Base-by-base conservation (phyloP, 1,139 yeast genomes). In the Kodamaea sp. region DNA sequence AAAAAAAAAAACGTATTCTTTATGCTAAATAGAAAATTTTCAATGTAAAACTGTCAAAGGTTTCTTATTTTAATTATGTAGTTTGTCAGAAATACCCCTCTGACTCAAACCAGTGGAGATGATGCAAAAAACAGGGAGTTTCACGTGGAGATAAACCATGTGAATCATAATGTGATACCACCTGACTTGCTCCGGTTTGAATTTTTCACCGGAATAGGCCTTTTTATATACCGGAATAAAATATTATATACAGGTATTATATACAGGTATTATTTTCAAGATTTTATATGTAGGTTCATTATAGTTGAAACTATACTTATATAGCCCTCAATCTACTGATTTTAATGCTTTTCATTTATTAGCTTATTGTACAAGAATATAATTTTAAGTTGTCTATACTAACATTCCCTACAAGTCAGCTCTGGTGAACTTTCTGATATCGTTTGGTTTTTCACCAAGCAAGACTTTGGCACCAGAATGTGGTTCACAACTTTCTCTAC, bases 401-500 rank as follows among this genome's bases (percentile, higher is more conserved):
- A 10, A 12, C 12, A n/a, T 12, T 11, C 9, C 27, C 50, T 57
- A 71, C 52, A 71, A 60, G 50, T 75, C 80, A 35, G 65, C 54
- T 60, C 79, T 68, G 34, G 86, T 81, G 49, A 78, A 66, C 52
- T 78, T 76, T 46, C 83, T 75, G 39, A 86, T 78, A 57, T 85
- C 86, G 52, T 65, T 75, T 30, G 95, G 89, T 58, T 82, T 79
- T 36, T 74, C 71, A 39, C 70, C 64, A 43, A 75, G 61, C 55
- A 86, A 73, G 15, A 80, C 81, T 56, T 82, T 84, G 47, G 75
- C 78, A 28, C 90, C 94, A 37, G 81, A 71, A 56, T 68, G 70
- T 24, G 95, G 95, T 65, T 87, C 96, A 62, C 95, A 86, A 27
- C 81, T 68, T 35, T 68, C 73, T 65, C 95, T 78, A 35, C 80